phyloP scores from a whole-genome alignment of 306 rosid species.

The Acacia confusa region DNA sequence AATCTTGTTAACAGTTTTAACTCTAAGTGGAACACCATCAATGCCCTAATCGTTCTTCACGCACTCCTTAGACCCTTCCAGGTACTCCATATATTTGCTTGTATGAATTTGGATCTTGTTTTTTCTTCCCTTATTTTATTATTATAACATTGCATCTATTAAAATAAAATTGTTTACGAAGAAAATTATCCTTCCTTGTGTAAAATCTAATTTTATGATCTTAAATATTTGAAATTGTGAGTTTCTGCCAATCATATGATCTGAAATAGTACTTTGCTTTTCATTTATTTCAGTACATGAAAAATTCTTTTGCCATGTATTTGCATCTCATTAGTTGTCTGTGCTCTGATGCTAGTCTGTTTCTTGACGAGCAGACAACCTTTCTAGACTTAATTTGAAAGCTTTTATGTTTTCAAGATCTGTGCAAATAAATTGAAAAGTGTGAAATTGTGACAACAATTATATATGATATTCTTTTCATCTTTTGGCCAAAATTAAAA shows the following conservation, averaged over 20 bases:
- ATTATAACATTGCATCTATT: not conserved
- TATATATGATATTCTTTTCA: slow-evolving; percentile 18
- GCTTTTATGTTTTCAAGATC: not conserved
- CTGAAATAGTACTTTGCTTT: not conserved
- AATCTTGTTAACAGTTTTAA: slow-evolving; percentile 46
- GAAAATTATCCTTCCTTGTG: not conserved
- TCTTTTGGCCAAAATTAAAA: slow-evolving; percentile 9
- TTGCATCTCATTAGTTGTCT: not conserved
- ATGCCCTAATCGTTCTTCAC: slow-evolving; percentile 65
- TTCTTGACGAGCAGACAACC: not conserved
- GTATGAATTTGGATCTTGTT: not conserved
- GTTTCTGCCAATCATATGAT: not conserved
- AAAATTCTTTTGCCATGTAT: not conserved
- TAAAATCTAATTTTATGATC: not conserved
- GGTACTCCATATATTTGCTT: slow-evolving; percentile 42
- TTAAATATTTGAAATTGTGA: not conserved
- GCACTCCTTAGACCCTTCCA: slow-evolving; percentile 85
- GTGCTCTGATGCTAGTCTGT: not conserved
- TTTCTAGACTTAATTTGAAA: not conserved
- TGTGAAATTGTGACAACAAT: not conserved
- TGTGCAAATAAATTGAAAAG: slow-evolving; percentile 4
- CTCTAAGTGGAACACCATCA: slow-evolving; percentile 57
- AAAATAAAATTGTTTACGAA: not conserved
- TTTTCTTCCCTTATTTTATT: not conserved
- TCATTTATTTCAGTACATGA: not conserved